phyloP scores from a whole-genome alignment of 345 rosid species.

The Clausena lansium region DNA sequence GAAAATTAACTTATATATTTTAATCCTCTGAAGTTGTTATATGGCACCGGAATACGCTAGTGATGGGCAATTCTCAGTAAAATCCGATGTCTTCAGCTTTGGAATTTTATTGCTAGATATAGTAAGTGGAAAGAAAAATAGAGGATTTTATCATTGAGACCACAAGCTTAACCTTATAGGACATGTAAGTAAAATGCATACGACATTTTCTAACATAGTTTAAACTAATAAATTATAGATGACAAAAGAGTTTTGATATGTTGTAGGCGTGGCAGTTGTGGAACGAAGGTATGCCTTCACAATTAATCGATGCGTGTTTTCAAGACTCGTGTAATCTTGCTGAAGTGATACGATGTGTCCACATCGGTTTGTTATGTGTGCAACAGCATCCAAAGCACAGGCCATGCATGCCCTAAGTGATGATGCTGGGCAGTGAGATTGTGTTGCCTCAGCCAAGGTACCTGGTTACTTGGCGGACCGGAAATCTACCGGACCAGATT shows the following conservation, averaged over 20 bases:
- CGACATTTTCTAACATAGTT: no score
- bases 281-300: no score
- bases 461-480: conserved; percentile 4
- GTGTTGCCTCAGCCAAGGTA: no score
- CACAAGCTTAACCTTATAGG: conserved; percentile 23
- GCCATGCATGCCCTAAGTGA: no score
- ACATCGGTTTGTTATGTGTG: no score
- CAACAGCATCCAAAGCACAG: no score
- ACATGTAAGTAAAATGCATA: conserved; percentile 18
- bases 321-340: no score
- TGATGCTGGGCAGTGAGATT: no score
- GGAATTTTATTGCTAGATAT: conserved; percentile 38
- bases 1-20: not conserved
- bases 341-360: no score
- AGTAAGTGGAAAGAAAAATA: conserved; percentile 26
- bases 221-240: not conserved
- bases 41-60: conserved; percentile 40
- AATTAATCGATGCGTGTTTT: no score
- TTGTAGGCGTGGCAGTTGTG: no score
- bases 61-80: conserved; percentile 37
- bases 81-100: conserved; percentile 42
- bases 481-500: conserved; percentile 11
- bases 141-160: conserved; percentile 21
- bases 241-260: not conserved
- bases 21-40: conserved; percentile 25